Conservation (phyloP, 2,329 filamentous ascomycete genomes). For the Arachnopeziza araneosa region DNA sequence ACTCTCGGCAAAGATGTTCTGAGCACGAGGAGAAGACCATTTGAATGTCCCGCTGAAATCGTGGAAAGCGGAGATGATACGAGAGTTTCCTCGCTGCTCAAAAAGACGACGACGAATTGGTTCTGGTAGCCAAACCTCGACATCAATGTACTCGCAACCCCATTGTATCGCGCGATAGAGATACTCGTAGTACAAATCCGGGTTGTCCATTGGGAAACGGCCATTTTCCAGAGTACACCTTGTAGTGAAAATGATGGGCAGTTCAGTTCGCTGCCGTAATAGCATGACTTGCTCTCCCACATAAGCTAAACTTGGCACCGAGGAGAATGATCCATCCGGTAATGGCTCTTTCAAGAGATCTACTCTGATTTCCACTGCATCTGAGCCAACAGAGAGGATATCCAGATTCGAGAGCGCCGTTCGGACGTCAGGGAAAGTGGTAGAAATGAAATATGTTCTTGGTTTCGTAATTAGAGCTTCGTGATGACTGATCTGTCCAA, state of each 20-base stretch:
- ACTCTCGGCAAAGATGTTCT: slow-evolving; percentile 65
- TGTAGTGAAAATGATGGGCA: slow-evolving; percentile 88
- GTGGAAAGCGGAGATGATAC: slow-evolving; percentile 88
- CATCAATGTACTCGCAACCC: slow-evolving; percentile 86
- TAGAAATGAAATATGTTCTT: slow-evolving; percentile 80
- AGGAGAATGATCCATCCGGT: slow-evolving; percentile 53
- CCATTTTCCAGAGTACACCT: slow-evolving; percentile 78
- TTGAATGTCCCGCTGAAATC: slow-evolving; percentile 81
- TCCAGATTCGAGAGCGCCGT: slow-evolving; percentile 79
- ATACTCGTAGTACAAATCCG: slow-evolving; percentile 69
- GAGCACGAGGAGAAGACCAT: slow-evolving; percentile 71
- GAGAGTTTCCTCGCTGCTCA: slow-evolving; percentile 68
- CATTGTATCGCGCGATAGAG: slow-evolving; percentile 81
- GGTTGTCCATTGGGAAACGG: slow-evolving; percentile 77
- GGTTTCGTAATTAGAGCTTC: slow-evolving; percentile 71
- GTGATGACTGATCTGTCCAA: slow-evolving; percentile 75
- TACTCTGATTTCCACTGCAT: slow-evolving; percentile 79
- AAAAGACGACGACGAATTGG: slow-evolving; percentile 63
- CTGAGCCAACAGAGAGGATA: slow-evolving; percentile 79
- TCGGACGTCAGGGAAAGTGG: slow-evolving; percentile 80
- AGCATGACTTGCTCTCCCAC: slow-evolving; percentile 84
- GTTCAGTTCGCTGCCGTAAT: slow-evolving; percentile 73
- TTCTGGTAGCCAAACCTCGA: slow-evolving; percentile 82
- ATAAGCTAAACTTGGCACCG: slow-evolving; percentile 73
- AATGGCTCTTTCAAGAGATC: slow-evolving; percentile 73